Evolutionary conservation across 148 eudicot species (phyloP).

Genomic region (Drosera capensis): DNA sequence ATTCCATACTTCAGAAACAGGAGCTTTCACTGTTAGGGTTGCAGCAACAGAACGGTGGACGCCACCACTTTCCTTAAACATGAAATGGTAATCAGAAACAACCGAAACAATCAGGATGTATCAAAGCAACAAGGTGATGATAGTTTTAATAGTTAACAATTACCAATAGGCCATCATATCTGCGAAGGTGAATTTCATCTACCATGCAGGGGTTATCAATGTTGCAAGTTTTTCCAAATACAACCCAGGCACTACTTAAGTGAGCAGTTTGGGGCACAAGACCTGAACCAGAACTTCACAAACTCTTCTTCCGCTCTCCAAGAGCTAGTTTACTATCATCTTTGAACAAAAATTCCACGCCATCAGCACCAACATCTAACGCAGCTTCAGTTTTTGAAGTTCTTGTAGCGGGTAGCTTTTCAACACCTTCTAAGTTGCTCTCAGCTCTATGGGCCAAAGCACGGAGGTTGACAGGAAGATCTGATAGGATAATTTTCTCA

Average conservation of each 20-base stretch:
- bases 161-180: constrained; percentile 98
- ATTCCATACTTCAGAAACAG: constrained; percentile 90
- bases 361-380: constrained; percentile 9
- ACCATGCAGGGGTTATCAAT: constrained; percentile 66
- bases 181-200: constrained; percentile 94
- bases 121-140: too few species aligned
- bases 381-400: constrained; percentile 13
- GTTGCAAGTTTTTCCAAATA: constrained; percentile 63
- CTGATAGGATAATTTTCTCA: constrained; percentile 90
- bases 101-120: too few species aligned
- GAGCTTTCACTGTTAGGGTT: constrained; percentile 90
- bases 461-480: constrained; percentile 94
- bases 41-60: constrained; percentile 93
- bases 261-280: constrained; percentile 35
- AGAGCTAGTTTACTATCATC: constrained; percentile 15
- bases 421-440: constrained; percentile 36
- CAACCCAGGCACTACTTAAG: constrained; percentile 63
- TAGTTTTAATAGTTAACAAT: constrained; percentile 11
- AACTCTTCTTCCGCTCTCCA: constrained; percentile 26
- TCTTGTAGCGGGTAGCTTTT: constrained; percentile 14
- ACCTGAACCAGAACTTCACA: constrained; percentile 26
- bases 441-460: constrained; percentile 92
- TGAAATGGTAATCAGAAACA: constrained; percentile 19
- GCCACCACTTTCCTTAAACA: constrained; percentile 89
- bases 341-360: constrained; percentile 8